phyloP scores from a whole-genome alignment of 441 rosid species.

The Adansonia gregorii region DNA sequence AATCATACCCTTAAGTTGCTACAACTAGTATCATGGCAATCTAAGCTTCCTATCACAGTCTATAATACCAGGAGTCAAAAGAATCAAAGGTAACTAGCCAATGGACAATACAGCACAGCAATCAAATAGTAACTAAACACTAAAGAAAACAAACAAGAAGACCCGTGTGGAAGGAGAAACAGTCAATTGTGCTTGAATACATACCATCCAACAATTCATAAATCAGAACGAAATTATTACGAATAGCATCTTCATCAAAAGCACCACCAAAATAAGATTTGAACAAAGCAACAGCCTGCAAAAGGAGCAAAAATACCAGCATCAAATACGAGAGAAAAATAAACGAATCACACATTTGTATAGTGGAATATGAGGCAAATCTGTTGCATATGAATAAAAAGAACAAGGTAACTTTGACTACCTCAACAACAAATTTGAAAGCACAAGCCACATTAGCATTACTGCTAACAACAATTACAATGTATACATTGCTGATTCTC shows the following conservation, averaged over 20 bases:
- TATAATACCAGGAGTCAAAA: not conserved
- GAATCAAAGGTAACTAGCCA: not conserved
- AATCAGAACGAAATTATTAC: slow-evolving; percentile 92
- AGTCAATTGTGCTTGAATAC: slow-evolving; percentile 22
- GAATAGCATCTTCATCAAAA: slow-evolving; percentile 97
- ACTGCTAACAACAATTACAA: slow-evolving; percentile 95
- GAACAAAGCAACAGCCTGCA: slow-evolving; percentile 92
- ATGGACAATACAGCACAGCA: not conserved
- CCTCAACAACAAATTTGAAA: slow-evolving; percentile 96
- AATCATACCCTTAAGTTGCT: not conserved
- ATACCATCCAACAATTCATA: slow-evolving; percentile 96
- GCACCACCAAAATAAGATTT: slow-evolving; percentile 98
- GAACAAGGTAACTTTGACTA: slow-evolving; percentile 34
- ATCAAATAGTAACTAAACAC: not conserved
- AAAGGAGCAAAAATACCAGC: slow-evolving; percentile 1
- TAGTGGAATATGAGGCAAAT: not conserved
- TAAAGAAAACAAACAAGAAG: not conserved
- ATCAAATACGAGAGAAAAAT: not conserved
- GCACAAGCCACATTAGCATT: slow-evolving; percentile 97
- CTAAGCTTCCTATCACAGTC: not conserved
- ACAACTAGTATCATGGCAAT: not conserved
- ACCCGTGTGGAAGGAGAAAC: not conserved
- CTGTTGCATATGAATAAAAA: not conserved
- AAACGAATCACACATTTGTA: not conserved
- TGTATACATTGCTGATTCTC: slow-evolving; percentile 97